phyloP scores from a whole-genome alignment of 2,329 filamentous ascomycete species.

The Diaporthe sp. region DNA sequence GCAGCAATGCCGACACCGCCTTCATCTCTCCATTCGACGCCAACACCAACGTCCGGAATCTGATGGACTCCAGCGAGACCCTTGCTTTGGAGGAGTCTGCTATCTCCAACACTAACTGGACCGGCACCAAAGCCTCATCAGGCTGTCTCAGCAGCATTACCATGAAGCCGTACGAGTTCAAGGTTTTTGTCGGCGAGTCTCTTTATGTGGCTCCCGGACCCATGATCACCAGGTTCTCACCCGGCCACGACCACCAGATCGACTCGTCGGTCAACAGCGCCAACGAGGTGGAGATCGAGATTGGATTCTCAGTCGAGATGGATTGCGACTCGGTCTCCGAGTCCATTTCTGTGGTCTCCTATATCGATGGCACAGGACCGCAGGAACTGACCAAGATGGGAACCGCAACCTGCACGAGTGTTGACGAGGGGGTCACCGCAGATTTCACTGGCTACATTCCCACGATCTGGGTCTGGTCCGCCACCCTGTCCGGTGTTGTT shows the following conservation, averaged over 20 bases:
- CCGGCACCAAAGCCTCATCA: conserved; percentile 29
- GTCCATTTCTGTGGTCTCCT: conserved; percentile 62
- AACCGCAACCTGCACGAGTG: conserved; percentile 13
- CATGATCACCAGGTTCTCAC: conserved; percentile 67
- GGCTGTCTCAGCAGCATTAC: conserved; percentile 64
- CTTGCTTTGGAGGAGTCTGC: conserved; percentile 59
- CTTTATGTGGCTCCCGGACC: conserved; percentile 62
- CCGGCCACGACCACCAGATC: conserved; percentile 70
- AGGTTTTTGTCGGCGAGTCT: conserved; percentile 65
- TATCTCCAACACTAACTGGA: conserved; percentile 39
- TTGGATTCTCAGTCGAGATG: conserved; percentile 70
- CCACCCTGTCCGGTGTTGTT: conserved; percentile 50
- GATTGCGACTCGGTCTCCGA: conserved; percentile 62
- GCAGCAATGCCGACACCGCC: conserved; percentile 49
- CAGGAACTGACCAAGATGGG: conserved; percentile 23
- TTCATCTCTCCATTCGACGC: conserved; percentile 66
- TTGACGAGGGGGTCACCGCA: conserved; percentile 40
- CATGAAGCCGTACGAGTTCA: conserved; percentile 66
- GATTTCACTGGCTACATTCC: conserved; percentile 61
- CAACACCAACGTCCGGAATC: conserved; percentile 67
- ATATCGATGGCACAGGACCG: conserved; percentile 50
- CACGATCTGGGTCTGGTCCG: conserved; percentile 59
- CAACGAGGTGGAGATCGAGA: conserved; percentile 52
- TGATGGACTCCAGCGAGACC: conserved; percentile 56
- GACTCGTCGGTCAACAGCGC: conserved; percentile 41